Base-by-base conservation (phyloP, 2,329 filamentous ascomycete genomes). In the Claviceps arundinis region DNA sequence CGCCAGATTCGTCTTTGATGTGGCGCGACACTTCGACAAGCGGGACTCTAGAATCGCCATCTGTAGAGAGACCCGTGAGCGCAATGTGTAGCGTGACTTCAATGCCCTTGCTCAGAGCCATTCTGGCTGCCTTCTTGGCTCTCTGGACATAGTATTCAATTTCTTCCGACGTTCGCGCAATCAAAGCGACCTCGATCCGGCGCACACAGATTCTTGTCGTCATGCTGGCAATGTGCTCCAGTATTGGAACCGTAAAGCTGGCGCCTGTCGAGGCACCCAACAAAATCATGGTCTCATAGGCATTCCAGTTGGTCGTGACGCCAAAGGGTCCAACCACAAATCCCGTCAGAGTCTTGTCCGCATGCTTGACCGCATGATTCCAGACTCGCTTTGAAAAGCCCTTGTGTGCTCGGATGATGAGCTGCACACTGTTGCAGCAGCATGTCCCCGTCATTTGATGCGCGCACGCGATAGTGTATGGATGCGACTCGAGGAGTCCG, bases 211-310 rank as follows among this genome's bases (percentile, higher is more conserved):
- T 70, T 2, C 65, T 65, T 1, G 53, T 56, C 9, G 64, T 65
- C 0, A 67, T 62, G 37, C 69, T 67, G 1, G 79, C 68, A 2
- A 80, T 67, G 55, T 71, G 73, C 57, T 82, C 78, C 0, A 82
- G 66, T 3, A 82, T 77, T 0, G 79, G 78, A 5, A 82, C 63
- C 1, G 76, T 79, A 52, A 79, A 82, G 3, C 78, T 82, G 1
- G 78, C 75, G n/a, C 80, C 80, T 0, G 80, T 83, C 0, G 79
- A 82, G 0, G 79, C 79, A 0, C 78, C 79, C 43, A 82, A 75
- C 3, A 83, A 67, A 4, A 83, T 66, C 44, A 82, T 62, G 0
- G 77, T 79, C 62, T 82, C 80, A 60, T 76, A 82, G 0, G 75
- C 68, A 47, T 80, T 70, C 75, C 77, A 81, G 4, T 69, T 67